These are phyloP conservation scores for Verruconis gallopava DNA, from an alignment of 2,329 filamentous ascomycete genomes.

Conservation along the genomic window DNA sequence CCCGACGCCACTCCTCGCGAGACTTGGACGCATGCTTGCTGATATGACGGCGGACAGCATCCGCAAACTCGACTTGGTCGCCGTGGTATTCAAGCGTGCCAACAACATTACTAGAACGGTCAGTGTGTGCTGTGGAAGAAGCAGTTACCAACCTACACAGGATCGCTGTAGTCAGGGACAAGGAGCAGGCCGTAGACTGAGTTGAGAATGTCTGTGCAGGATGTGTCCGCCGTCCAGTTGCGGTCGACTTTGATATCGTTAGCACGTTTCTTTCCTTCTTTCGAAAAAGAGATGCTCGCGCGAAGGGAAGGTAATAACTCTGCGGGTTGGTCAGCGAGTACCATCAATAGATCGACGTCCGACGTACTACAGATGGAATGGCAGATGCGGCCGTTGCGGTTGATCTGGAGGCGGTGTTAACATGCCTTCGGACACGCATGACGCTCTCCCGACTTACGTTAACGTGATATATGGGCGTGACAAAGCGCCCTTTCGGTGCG, in stretches of 20 bases:
- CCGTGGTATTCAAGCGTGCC: constrained; percentile 22
- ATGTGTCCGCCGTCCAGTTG: constrained; percentile 25
- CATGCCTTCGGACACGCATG: too few species aligned
- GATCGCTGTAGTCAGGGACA: constrained; percentile 20
- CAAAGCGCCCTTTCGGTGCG: constrained; percentile 23
- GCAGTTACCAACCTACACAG: constrained; percentile 13
- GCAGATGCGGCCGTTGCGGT: constrained; percentile 24
- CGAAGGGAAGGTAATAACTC: too few species aligned
- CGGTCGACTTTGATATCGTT: too few species aligned
- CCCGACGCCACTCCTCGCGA: constrained; percentile 14
- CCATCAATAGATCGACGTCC: too few species aligned
- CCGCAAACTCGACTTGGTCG: constrained; percentile 21
- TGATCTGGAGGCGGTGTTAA: too few species aligned
- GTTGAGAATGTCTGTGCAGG: constrained; percentile 21
- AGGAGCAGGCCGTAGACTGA: constrained; percentile 24
- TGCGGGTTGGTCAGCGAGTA: too few species aligned
- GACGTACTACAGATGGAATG: constrained; percentile 23
- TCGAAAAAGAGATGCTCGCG: too few species aligned
- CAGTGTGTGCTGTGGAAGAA: neutral
- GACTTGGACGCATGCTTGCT: constrained; percentile 20
- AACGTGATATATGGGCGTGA: constrained; percentile 26
- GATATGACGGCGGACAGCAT: constrained; percentile 19
- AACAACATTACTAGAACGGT: constrained; percentile 16
- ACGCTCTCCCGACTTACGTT: constrained; percentile 24
- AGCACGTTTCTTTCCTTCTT: too few species aligned